phyloP scores from a whole-genome alignment of 805 yeast genomes.

The Cyberlindnera japonica region DNA sequence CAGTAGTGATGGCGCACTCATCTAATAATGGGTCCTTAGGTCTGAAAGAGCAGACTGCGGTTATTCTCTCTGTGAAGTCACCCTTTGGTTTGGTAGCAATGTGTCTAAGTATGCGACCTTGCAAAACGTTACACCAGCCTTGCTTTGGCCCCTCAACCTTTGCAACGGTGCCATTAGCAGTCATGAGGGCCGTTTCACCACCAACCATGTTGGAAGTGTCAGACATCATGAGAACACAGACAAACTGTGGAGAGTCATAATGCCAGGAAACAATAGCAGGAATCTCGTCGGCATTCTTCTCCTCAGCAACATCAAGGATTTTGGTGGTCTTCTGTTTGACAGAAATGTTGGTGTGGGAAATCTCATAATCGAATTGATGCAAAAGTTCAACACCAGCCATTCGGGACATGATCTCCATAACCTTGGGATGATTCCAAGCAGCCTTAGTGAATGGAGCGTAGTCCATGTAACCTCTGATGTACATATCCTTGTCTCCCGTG shows the following conservation, averaged over 20 bases:
- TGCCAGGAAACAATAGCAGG: conserved; percentile 65
- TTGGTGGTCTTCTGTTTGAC: conserved; percentile 31
- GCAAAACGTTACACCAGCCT: conserved; percentile 49
- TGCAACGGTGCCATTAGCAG: conserved; percentile 23
- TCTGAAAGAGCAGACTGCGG: conserved; percentile 40
- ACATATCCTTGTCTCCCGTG: conserved; percentile 45
- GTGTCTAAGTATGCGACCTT: conserved; percentile 44
- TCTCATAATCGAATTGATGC: conserved; percentile 43
- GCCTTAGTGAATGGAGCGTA: conserved; percentile 48
- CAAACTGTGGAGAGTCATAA: conserved; percentile 59
- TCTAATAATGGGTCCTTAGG: conserved; percentile 36
- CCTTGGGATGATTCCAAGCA: conserved; percentile 59
- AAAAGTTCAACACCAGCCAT: conserved; percentile 43
- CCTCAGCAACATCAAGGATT: conserved; percentile 5
- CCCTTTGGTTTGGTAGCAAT: conserved; percentile 44
- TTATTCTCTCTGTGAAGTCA: conserved; percentile 37
- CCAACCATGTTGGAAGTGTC: conserved; percentile 58
- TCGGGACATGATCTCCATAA: conserved; percentile 47
- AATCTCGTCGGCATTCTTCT: conserved; percentile 25
- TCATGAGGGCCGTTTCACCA: conserved; percentile 54
- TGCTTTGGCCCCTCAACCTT: conserved; percentile 38
- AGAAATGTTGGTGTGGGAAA: conserved; percentile 50
- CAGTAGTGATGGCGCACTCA: conserved; percentile 40
- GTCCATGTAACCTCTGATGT: conserved; percentile 46
- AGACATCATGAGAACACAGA: conserved; percentile 59